phyloP scores from a whole-genome alignment of 2,329 filamentous ascomycete genomes.

The Cladophialophora carrionii region DNA sequence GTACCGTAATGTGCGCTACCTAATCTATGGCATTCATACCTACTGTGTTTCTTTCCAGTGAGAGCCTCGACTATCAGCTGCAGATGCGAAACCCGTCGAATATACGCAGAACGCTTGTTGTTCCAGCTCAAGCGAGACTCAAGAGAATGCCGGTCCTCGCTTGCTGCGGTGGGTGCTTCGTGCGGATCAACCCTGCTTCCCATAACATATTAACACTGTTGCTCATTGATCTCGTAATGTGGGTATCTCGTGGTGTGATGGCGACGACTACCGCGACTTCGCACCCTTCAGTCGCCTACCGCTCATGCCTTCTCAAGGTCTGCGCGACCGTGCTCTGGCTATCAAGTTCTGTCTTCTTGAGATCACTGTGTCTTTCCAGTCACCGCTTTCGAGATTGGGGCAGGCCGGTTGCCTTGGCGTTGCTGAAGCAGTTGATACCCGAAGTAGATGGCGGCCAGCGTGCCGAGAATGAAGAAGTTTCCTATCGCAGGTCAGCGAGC shows the following conservation, averaged over 20 bases:
- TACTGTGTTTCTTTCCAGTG: background rate
- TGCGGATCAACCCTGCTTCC: background rate
- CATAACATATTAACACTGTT: background rate
- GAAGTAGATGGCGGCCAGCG: conserved; percentile 30
- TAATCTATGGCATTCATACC: background rate
- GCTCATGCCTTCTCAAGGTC: background rate
- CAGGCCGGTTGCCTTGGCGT: conserved; percentile 33
- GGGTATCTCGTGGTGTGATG: background rate
- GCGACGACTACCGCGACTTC: background rate
- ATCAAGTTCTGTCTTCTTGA: background rate
- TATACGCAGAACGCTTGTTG: background rate
- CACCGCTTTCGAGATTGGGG: conserved; percentile 29
- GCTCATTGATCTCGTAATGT: conserved; percentile 2
- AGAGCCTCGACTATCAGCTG: background rate
- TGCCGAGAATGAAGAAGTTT: conserved; percentile 33
- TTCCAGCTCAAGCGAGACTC: background rate
- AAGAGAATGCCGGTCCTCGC: background rate
- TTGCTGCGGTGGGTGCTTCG: background rate
- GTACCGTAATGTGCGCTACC: background rate
- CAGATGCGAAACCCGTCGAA: background rate
- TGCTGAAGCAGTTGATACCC: conserved; percentile 33
- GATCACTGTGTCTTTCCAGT: conserved; percentile 28
- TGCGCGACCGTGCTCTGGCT: background rate
- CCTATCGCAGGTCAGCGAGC: conserved; percentile 26
- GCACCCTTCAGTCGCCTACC: background rate